Conservation (phyloP, 1,284 basidiomycete genomes). For the Paramarasmius palmivorus region DNA sequence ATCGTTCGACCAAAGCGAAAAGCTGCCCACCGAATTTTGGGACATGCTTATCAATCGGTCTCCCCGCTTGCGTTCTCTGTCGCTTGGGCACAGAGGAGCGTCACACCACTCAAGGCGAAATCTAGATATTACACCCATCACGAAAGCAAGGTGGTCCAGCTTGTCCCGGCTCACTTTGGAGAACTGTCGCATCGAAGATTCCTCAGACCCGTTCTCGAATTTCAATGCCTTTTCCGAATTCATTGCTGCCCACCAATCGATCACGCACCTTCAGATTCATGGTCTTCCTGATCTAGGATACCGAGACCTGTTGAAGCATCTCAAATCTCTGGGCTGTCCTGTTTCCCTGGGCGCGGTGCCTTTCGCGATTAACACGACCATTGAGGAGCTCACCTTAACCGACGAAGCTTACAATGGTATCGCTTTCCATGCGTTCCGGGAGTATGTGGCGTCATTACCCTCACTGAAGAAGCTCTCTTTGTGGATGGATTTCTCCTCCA, state of each 20-base stretch:
- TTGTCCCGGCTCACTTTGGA: constrained; percentile 43
- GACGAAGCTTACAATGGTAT: background rate
- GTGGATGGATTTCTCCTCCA: constrained; percentile 12
- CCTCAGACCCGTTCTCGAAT: constrained; percentile 2
- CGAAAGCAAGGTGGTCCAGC: constrained; percentile 44
- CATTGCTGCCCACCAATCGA: constrained; percentile 3
- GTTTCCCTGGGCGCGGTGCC: background rate
- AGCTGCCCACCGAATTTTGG: constrained; percentile 38
- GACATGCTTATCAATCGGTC: constrained; percentile 52
- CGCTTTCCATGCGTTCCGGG: background rate
- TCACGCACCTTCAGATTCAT: background rate
- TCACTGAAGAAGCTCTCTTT: constrained; percentile 4
- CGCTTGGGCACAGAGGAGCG: constrained; percentile 38
- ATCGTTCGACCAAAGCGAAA: constrained; percentile 18
- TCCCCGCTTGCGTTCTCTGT: constrained; percentile 43
- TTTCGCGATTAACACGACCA: background rate
- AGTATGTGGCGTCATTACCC: background rate
- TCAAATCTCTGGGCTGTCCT: background rate
- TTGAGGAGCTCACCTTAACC: constrained; percentile 6
- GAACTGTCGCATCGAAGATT: constrained; percentile 31
- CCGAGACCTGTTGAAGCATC: background rate
- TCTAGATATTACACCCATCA: constrained; percentile 38
- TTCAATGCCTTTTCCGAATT: constrained; percentile 1
- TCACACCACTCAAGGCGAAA: constrained; percentile 30
- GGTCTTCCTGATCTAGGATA: constrained; percentile 3